Base-by-base conservation (phyloP, 75 land plant species). In the Sequoia sempervirens region DNA sequence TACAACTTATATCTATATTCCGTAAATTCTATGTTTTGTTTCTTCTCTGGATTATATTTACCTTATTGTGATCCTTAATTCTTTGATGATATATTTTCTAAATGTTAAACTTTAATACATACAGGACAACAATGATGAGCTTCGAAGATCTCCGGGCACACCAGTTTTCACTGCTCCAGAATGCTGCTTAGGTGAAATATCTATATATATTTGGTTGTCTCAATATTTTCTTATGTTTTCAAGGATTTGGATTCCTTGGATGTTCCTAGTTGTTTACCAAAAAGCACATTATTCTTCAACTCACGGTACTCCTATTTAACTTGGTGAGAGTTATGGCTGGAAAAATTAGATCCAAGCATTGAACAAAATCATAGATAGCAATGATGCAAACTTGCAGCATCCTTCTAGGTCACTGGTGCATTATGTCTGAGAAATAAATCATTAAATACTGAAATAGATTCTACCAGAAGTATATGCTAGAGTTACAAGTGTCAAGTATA, bases 101-200 rank as follows among this genome's bases (percentile, higher is more conserved):
- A 69, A 30, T 69, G 11, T 30, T 10, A 10, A 32, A 13, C 34
- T 69, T 10, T 8, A 30, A 70, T 70, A 70, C 36, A 2, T 85
- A 53, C 86, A 97, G 99, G 99, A 91, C 82, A 88, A 87, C 40
- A 94, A 94, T 90, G 99, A 98, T 81, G 92, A 90, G 84, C 92
- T 96, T n/a, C 90, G 94, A 5, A 90, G 99, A 81, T 98, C 95
- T 84, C 98, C 99, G 73, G 99, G 99, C 10, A 96, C 99, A 75
- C 99, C 99, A 80, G 94, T 94, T 64, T 96, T 91, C 70, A 96
- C 99, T 85, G 99, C 98, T 80, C 98, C 99, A 73, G 99, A 98
- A 78, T 98, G 99, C 80, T 95, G 95, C 84, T 43, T 88, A 86
- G 96, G 99, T 94, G 13, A 68, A 70, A 30, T 70, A 45, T 45